Evolutionary conservation across 768 basidiomycete genomes (phyloP).

Genomic region (Auricularia heimuer): DNA sequence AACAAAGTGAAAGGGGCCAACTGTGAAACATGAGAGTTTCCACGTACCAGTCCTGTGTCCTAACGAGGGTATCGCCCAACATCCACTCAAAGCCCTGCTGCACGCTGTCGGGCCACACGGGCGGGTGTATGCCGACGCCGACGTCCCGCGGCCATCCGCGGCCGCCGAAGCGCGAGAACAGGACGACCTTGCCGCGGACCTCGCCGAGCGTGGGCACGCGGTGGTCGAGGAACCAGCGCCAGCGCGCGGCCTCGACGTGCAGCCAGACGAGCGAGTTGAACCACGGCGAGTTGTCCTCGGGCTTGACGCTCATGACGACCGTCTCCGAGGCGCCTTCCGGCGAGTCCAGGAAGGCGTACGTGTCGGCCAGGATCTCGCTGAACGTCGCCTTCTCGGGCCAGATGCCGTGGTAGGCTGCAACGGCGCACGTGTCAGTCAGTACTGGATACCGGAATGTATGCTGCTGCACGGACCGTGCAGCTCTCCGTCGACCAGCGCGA

Average conservation of each 20-base stretch:
- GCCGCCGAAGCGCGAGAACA: conserved; percentile 80
- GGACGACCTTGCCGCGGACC: conserved; percentile 72
- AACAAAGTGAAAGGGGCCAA: not conserved
- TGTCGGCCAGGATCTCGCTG: conserved; percentile 45
- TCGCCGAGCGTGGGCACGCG: conserved; percentile 73
- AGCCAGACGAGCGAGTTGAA: conserved; percentile 58
- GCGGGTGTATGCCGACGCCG: conserved; percentile 81
- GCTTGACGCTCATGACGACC: conserved; percentile 80
- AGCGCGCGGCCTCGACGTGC: conserved; percentile 22
- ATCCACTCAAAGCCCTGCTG: conserved; percentile 71
- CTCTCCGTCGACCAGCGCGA: conserved; percentile 50
- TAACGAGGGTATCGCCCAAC: conserved; percentile 56
- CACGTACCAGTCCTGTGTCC: conserved; percentile 76
- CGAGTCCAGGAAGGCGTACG: conserved; percentile 56
- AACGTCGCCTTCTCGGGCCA: conserved; percentile 66
- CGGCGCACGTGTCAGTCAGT: not conserved
- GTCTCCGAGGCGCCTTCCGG: conserved; percentile 55
- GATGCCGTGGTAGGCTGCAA: conserved; percentile 61
- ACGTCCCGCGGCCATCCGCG: conserved; percentile 61
- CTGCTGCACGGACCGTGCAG: conserved; percentile 32
- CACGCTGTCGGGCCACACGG: conserved; percentile 72
- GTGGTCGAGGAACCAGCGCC: conserved; percentile 78
- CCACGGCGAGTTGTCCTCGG: conserved; percentile 53
- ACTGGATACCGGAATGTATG: not conserved
- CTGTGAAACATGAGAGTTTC: not conserved